Base-by-base conservation (phyloP, 495 filamentous ascomycete genomes). In the Penicillium silybi region DNA sequence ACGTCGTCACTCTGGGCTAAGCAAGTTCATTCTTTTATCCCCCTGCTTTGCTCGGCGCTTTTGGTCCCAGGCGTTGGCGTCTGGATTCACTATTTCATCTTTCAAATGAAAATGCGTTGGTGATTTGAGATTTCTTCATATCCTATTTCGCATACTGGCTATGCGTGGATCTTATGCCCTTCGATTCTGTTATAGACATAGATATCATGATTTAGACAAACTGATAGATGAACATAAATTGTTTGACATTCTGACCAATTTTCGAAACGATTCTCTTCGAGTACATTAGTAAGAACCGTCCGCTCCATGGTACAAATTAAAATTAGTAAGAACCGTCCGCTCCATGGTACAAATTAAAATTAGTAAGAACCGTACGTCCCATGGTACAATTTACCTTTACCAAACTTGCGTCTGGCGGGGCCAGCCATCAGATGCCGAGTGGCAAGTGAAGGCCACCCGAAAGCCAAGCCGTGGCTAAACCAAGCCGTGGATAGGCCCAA, bases 1-100 rank as follows among this genome's bases (percentile, higher is more conserved):
- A 61, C 50, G 62, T 53, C 37, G 53, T 70, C 1, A 66, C 63
- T 46, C 35, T 70, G 55, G 67, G 67, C 32, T 66, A 62, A 55
- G 29, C 29, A 32, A 3, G 11, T 13, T 32, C 29, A 0, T 32
- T 32, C 29, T 32, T 32, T 32, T 13, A 13, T 13, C 0, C 13
- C 13, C 10, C 11, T 32, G 29, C 29, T 32, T 32, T 32, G 26
- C 29, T 32, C 29, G 7, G 26, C 26, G 29, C 13, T 32, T 13
- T 32, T 32, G 11, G 26, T 29, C 26, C 10, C 11, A 15, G 29
- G 10, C 8, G 29, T 15, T 32, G 29, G 29, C 11, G 29, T 32
- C 11, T 10, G 29, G 29, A 32, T 32, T 6, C 22, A 23, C 22
- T 15, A 32, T 32, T 29, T 32, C 29, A 32, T 32, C 29, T 32